A percentile compares a stretch with the other conserved stretches of the same genome.
Evolutionary conservation across 768 basidiomycete genomes (phyloP).

Genomic region (Suillus americanus): DNA sequence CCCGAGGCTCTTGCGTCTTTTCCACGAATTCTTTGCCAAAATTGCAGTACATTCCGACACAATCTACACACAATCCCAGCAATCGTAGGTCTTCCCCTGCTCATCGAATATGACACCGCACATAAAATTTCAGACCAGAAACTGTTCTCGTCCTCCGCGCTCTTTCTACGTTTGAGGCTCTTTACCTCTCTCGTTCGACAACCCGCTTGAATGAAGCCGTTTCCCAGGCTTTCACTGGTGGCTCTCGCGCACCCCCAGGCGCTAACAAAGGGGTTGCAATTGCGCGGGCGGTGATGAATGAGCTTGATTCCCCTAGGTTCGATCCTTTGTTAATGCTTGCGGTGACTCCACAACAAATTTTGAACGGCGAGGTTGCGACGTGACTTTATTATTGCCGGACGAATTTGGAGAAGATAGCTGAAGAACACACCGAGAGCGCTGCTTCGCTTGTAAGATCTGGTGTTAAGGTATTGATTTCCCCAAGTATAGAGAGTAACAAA

Average conservation of each 20-base stretch:
- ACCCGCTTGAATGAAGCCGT: slow-evolving; percentile 84
- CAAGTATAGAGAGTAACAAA: neutral
- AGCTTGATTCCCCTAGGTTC: slow-evolving; percentile 89
- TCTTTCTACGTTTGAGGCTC: slow-evolving; percentile 77
- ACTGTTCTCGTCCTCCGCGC: slow-evolving; percentile 86
- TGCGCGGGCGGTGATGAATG: slow-evolving; percentile 80
- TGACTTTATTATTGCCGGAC: slow-evolving; percentile 78
- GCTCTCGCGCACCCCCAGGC: slow-evolving; percentile 68
- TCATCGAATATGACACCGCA: neutral
- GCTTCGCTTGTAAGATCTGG: slow-evolving; percentile 52
- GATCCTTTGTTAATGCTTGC: slow-evolving; percentile 84
- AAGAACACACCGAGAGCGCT: slow-evolving; percentile 66
- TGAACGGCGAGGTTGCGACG: slow-evolving; percentile 77
- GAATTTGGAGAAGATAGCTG: slow-evolving; percentile 61
- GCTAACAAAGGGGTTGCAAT: slow-evolving; percentile 75
- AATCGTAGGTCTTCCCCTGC: slow-evolving; percentile 56
- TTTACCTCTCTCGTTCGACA: slow-evolving; percentile 85
- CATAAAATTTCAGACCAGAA: slow-evolving; percentile 64
- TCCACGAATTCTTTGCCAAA: slow-evolving; percentile 96
- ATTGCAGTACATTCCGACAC: slow-evolving; percentile 97
- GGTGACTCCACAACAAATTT: slow-evolving; percentile 75
- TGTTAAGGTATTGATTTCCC: slow-evolving; percentile 50
- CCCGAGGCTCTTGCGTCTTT: slow-evolving; percentile 82
- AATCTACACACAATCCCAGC: slow-evolving; percentile 76
- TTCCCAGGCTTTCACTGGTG: slow-evolving; percentile 71